These are phyloP conservation scores for Mortierella sp. DNA, from an alignment of 371 early-diverging fungal genomes.

Conservation along the genomic window DNA sequence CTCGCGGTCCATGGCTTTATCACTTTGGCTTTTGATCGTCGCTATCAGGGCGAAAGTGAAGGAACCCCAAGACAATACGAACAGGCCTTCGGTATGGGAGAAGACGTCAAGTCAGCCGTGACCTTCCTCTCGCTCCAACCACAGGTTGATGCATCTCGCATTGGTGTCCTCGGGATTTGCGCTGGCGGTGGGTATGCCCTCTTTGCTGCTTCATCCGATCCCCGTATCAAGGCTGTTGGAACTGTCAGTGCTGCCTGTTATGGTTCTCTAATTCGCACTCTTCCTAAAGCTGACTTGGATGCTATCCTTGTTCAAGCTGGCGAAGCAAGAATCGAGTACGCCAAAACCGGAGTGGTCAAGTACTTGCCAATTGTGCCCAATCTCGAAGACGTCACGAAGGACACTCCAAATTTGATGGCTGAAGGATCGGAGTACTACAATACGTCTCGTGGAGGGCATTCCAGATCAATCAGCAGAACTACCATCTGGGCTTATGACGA, in stretches of 20 bases:
- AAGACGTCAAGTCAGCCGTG: constrained; percentile 36
- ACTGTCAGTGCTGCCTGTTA: constrained; percentile 26
- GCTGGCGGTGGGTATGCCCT: constrained; percentile 48
- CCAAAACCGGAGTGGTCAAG: constrained; percentile 25
- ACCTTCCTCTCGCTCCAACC: constrained; percentile 24
- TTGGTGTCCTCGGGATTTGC: constrained; percentile 48
- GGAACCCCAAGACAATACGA: too few species aligned
- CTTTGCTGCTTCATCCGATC: constrained; percentile 26
- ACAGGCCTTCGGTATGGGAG: neutral
- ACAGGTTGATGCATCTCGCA: constrained; percentile 25
- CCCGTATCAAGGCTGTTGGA: constrained; percentile 38
- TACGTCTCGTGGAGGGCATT: constrained; percentile 34
- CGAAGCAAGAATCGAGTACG: constrained; percentile 26
- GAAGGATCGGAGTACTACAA: constrained; percentile 49
- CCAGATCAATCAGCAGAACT: constrained; percentile 10
- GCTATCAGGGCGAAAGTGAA: constrained; percentile 26
- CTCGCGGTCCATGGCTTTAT: constrained; percentile 37
- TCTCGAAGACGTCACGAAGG: neutral
- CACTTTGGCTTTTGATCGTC: constrained; percentile 43
- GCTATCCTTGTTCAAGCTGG: constrained; percentile 13
- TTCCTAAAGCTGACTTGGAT: constrained; percentile 15
- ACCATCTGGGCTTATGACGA: constrained; percentile 33
- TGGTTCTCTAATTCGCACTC: constrained; percentile 16
- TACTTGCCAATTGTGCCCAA: constrained; percentile 37
- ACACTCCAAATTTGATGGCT: constrained; percentile 13